Evolutionary conservation across 768 basidiomycete species (phyloP).

Genomic region (Leccinum broughii): DNA sequence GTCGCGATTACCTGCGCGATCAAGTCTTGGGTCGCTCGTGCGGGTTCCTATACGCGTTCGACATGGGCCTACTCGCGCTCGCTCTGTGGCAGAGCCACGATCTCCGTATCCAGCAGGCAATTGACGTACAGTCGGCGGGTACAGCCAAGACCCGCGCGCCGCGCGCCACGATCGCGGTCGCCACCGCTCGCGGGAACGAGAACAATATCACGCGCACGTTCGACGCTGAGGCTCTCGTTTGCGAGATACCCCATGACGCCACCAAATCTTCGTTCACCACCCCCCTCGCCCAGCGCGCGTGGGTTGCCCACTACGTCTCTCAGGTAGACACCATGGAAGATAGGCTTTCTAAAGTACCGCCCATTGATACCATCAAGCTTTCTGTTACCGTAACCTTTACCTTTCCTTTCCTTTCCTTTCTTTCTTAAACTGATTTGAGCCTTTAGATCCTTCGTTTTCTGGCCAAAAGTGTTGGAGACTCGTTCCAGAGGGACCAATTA

Average conservation of each 20-base stretch:
- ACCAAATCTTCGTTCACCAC: slow-evolving; percentile 8
- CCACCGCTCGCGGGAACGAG: slow-evolving; percentile 7
- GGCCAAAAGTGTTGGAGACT: slow-evolving; percentile 26
- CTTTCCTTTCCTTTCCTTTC: neutral
- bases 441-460: slow-evolving; percentile 29
- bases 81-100: slow-evolving; percentile 31
- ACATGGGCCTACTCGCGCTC: slow-evolving; percentile 31
- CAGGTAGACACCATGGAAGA: slow-evolving; percentile 25
- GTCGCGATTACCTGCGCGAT: slow-evolving; percentile 30
- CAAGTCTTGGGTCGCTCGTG: slow-evolving; percentile 29
- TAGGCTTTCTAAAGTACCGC: slow-evolving; percentile 21
- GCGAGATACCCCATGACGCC: slow-evolving; percentile 2
- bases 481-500: slow-evolving; percentile 27
- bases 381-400: slow-evolving; percentile 18
- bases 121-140: slow-evolving; percentile 30
- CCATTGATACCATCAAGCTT: slow-evolving; percentile 28
- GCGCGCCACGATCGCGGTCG: slow-evolving; percentile 18
- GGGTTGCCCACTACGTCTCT: slow-evolving; percentile 33
- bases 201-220: slow-evolving; percentile 22
- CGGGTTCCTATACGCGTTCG: slow-evolving; percentile 34
- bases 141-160: slow-evolving; percentile 19
- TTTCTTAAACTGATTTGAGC: slow-evolving; percentile 1
- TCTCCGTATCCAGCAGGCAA: slow-evolving; percentile 37
- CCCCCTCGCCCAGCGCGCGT: slow-evolving; percentile 31
- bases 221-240: neutral